Conservation (phyloP, 2,329 filamentous ascomycete genomes). For the Cladosporium colombiae region DNA sequence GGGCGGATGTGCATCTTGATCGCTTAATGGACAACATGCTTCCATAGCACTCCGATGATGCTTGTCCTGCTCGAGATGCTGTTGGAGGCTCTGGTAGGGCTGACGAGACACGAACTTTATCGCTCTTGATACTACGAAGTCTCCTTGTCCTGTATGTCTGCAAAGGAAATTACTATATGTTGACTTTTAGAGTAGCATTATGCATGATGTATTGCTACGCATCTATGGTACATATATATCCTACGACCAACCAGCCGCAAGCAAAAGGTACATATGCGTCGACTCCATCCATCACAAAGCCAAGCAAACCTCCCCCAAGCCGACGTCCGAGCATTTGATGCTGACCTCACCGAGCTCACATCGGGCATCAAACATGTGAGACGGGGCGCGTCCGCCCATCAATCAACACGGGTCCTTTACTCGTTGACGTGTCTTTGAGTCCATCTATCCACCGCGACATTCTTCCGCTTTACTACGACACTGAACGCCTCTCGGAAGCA, state of each 20-base stretch:
- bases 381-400: neutral
- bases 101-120: neutral
- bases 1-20: neutral
- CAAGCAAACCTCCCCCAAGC: slow-evolving; percentile 2
- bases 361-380: slow-evolving; percentile 6
- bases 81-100: neutral
- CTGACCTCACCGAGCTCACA: slow-evolving; percentile 6
- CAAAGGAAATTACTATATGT: neutral
- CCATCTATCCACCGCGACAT: neutral
- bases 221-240: neutral
- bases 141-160: neutral
- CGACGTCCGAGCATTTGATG: neutral
- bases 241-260: neutral
- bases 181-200: neutral
- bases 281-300: neutral
- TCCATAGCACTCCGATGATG: neutral
- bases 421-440: neutral
- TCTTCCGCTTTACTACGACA: neutral
- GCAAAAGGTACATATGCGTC: neutral
- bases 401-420: neutral
- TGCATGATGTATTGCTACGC: neutral
- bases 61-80: neutral
- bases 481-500: neutral
- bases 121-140: neutral
- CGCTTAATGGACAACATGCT: neutral